Evolutionary conservation across 495 filamentous ascomycete species (phyloP), one percentile per base, ranked within the genome.

Genomic region (Astrocystis sublimbata): DNA sequence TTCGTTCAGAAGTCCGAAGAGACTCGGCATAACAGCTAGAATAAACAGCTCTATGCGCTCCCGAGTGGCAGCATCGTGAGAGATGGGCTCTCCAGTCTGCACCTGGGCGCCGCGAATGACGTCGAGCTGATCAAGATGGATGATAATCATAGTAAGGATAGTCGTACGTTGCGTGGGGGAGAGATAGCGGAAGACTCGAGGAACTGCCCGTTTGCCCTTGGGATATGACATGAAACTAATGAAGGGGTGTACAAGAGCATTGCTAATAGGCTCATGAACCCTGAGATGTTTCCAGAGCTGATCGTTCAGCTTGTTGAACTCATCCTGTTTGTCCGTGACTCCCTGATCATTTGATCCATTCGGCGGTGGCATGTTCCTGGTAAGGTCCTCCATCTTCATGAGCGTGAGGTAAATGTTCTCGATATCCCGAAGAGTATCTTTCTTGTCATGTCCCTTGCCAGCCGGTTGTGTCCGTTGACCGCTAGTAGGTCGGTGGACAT

Each of bases 171-270:
- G 93, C 68, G 97, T 90, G 41, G 90, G 86, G 59, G 89, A 89
- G 53, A 97, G 90, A 68, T 97, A 92, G 38, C 92, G 89, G 85
- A 97, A 97, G 51, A 99, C 88, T 54, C 94, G 90, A 23, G 91
- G 91, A 65, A 99, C 91, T 1, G 91, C 90, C 73, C 94, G 96
- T 79, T 97, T 99, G 68, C 94, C 96, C 78, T 99, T 99, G 50
- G 85, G 85, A 71, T 92, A 96, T 6, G 92, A 93, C 13, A 99
- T 83, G 70, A 99, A 92, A 31, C 92, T 90, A 67, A 99, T 97
- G 81, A 99, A 99, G 1, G 94, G 94, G 71, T 99, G 96, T 1
- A 91, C 85, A 5, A 81, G 81, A 12, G 86, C 83, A 12, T 84
- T 83, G 41, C 89, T 86, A 62, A 96, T 93, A 2, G 92, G 92